Conservation (phyloP, 2,329 filamentous ascomycete species). For the Trichoderma pleuroti region DNA sequence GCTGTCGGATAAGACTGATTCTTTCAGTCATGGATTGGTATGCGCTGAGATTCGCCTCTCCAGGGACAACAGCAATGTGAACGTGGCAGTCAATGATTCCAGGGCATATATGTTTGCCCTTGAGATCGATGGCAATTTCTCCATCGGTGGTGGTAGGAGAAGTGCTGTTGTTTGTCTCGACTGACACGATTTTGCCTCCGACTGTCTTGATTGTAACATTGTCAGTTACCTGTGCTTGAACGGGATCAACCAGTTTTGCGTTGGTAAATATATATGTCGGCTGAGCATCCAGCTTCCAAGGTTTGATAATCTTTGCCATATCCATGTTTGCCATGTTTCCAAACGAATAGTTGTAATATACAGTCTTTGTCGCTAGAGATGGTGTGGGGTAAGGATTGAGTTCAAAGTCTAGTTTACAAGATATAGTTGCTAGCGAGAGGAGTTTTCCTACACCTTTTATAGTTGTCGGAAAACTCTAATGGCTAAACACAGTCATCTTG, state of each 20-base stretch:
- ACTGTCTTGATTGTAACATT: constrained; percentile 34
- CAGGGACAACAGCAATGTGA: constrained; percentile 31
- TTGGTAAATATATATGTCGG: constrained; percentile 37
- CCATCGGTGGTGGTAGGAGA: background rate
- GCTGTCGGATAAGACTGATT: constrained; percentile 42
- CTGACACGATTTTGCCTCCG: background rate
- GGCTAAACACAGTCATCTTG: background rate
- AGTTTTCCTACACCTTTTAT: background rate
- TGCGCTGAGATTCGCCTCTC: constrained; percentile 27
- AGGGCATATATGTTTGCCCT: constrained; percentile 29
- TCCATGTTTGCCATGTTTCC: background rate
- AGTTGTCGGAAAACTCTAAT: background rate
- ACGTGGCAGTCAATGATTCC: constrained; percentile 34
- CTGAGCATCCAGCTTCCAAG: constrained; percentile 22
- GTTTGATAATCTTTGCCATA: constrained; percentile 22
- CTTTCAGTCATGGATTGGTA: constrained; percentile 30
- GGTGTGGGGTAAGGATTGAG: background rate
- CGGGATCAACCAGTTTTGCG: constrained; percentile 43
- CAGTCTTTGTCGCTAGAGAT: background rate
- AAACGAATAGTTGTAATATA: background rate
- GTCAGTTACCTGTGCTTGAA: constrained; percentile 30
- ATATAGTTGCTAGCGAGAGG: background rate
- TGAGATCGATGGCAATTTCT: constrained; percentile 23
- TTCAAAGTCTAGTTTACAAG: background rate
- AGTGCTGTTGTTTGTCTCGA: background rate